Evolutionary conservation across 306 rosid species (phyloP), one percentile per base, ranked within the genome.

Genomic region (Medicago arabica): DNA sequence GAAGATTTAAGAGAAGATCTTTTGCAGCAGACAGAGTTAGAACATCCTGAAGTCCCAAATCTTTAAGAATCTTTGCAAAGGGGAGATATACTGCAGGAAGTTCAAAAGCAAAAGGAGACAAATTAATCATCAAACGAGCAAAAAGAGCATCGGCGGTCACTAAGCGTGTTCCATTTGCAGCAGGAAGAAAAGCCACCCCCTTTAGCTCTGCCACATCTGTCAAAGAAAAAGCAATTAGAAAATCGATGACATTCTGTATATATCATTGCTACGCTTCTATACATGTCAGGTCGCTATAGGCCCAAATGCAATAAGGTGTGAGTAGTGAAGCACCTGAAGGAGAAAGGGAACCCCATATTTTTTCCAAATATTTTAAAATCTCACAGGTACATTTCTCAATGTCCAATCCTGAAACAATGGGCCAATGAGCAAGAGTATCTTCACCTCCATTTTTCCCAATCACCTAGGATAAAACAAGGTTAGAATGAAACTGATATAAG

Each of bases 371-470:
- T 84, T 86, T 90, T 74, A 94, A 84, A 83, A 94, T 91, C 83
- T 90, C 93, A 78, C 95, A 87, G 81, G 92, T 87, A 84, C 96
- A 91, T 78, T 94, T 87, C 71, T 90, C 96, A 81, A 94, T 87
- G 88, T 89, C 86, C 88, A 90, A 81, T 81, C 95, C 93, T 63
- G 92, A 82, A 39, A 90, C 85, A 83, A 89, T 78, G 18, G 98
- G 96, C 98, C 98, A 94, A 75, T 94, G 98, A 84, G 98, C 85
- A 81, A 94, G 97, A 61, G 96, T 92, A 79, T 94, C 96, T 78
- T 91, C 98, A 75, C 98, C 98, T 39, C 98, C 96, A 84, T 88
- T 90, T 78, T 85, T 90, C 65, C 96, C 97, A 23, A 87, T 87
- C 63, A 76, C 85, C 98, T 94, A 77, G 18, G 74, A 47, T 74